These are phyloP conservation scores for Pythium graminicola DNA, from an alignment of 352 stramenopile species.

Conservation along the genomic window DNA sequence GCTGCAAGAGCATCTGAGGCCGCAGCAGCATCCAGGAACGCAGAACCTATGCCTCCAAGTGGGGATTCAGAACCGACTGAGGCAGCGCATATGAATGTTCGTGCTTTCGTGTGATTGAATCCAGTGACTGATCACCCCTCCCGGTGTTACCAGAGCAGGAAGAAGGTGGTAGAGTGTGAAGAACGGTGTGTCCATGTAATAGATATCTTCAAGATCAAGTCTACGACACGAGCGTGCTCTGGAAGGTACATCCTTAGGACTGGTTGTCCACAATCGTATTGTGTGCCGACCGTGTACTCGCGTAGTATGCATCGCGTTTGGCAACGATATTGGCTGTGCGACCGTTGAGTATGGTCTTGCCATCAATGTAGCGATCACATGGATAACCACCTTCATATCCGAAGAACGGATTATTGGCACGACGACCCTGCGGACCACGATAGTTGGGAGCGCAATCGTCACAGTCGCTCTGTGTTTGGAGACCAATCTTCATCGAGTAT, in stretches of 20 bases:
- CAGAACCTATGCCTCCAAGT: too few species aligned
- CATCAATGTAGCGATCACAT: constrained; percentile 50
- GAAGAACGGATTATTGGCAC: constrained; percentile 41
- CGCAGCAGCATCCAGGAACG: background rate
- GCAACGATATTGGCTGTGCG: constrained; percentile 30
- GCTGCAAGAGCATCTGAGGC: background rate
- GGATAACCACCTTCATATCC: constrained; percentile 43
- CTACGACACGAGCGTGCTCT: too few species aligned
- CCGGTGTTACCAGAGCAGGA: too few species aligned
- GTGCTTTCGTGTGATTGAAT: too few species aligned
- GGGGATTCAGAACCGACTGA: too few species aligned
- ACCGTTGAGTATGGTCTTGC: constrained; percentile 38
- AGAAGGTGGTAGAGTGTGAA: too few species aligned
- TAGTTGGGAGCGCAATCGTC: constrained; percentile 51
- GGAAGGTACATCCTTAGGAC: too few species aligned
- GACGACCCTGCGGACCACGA: constrained; percentile 47
- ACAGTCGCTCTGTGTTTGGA: constrained; percentile 54
- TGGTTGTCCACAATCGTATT: constrained; percentile 28
- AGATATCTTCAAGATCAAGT: too few species aligned
- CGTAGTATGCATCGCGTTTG: constrained; percentile 30
- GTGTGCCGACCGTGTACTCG: constrained; percentile 17
- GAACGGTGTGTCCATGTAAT: too few species aligned
- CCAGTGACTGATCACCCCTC: too few species aligned
- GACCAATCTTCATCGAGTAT: constrained; percentile 52
- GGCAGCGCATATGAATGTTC: too few species aligned